Evolutionary conservation across 2,329 filamentous ascomycete species (phyloP).

Genomic region (Xenoacremonium recifei): DNA sequence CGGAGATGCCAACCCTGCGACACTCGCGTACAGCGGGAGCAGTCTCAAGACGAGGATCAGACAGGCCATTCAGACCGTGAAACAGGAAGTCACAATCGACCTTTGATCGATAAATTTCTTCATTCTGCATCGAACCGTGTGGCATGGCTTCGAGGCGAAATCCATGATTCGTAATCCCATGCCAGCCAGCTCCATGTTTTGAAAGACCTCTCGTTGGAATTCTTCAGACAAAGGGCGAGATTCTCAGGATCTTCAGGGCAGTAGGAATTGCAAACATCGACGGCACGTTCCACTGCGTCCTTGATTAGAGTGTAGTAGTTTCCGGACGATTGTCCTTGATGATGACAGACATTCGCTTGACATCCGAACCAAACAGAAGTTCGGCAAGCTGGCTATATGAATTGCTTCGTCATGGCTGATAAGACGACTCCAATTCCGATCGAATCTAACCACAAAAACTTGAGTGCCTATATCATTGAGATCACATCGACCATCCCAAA

Average conservation of each 20-base stretch:
- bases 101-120: slow-evolving; percentile 48
- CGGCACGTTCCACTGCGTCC: slow-evolving; percentile 66
- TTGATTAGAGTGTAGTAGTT: slow-evolving; percentile 49
- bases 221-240: slow-evolving; percentile 45
- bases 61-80: slow-evolving; percentile 66
- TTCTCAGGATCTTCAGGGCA: slow-evolving; percentile 36
- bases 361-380: slow-evolving; percentile 69
- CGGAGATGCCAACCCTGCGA: slow-evolving; percentile 61
- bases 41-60: slow-evolving; percentile 69
- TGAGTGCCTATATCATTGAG: slow-evolving; percentile 73
- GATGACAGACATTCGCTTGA: slow-evolving; percentile 74
- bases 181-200: slow-evolving; percentile 62
- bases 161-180: slow-evolving; percentile 67
- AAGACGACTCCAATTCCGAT: slow-evolving; percentile 54
- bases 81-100: slow-evolving; percentile 62
- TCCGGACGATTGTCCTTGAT: slow-evolving; percentile 44
- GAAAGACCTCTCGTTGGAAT: slow-evolving; percentile 53
- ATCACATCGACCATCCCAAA: slow-evolving; percentile 62
- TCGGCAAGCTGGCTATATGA: slow-evolving; percentile 60
- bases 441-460: slow-evolving; percentile 67
- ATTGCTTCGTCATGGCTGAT: slow-evolving; percentile 42
- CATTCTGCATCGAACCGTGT: slow-evolving; percentile 37
- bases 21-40: slow-evolving; percentile 57
- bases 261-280: slow-evolving; percentile 57
- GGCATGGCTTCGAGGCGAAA: slow-evolving; percentile 49